Conservation (phyloP, 371 early-diverging fungal species). For the Rhizopus stolonifer region DNA sequence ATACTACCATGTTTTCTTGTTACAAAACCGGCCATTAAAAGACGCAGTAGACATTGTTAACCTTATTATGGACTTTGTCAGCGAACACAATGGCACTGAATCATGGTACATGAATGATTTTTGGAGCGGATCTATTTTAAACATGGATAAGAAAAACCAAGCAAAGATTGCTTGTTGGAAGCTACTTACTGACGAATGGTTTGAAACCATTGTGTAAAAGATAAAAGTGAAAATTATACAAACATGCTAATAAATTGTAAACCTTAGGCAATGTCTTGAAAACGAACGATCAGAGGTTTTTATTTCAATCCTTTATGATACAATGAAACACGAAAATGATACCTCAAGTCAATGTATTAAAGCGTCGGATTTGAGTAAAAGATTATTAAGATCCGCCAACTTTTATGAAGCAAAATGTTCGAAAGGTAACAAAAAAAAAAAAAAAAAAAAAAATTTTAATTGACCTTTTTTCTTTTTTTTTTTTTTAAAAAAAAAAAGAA, state of each 20-base stretch:
- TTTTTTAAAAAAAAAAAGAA: too few species aligned
- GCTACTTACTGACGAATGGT: constrained; percentile 57
- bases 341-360: constrained; percentile 8
- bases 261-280: constrained; percentile 26
- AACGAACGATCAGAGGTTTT: constrained; percentile 19
- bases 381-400: constrained; percentile 51
- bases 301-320: constrained; percentile 17
- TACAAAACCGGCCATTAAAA: background rate
- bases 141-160: constrained; percentile 19
- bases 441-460: too few species aligned
- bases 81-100: background rate
- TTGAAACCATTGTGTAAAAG: constrained; percentile 49
- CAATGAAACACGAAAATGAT: constrained; percentile 12
- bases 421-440: constrained; percentile 29
- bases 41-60: constrained; percentile 18
- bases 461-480: background rate
- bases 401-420: constrained; percentile 58
- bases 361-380: constrained; percentile 32
- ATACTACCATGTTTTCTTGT: constrained; percentile 23
- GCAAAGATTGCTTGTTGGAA: constrained; percentile 56
- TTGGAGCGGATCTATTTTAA: constrained; percentile 50
- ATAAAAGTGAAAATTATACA: too few species aligned
- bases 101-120: constrained; percentile 1
- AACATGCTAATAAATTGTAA: background rate
- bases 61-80: constrained; percentile 26